Evolutionary conservation across 371 early-diverging fungal species (phyloP).

Genomic region (Apophysomyces elegans): DNA sequence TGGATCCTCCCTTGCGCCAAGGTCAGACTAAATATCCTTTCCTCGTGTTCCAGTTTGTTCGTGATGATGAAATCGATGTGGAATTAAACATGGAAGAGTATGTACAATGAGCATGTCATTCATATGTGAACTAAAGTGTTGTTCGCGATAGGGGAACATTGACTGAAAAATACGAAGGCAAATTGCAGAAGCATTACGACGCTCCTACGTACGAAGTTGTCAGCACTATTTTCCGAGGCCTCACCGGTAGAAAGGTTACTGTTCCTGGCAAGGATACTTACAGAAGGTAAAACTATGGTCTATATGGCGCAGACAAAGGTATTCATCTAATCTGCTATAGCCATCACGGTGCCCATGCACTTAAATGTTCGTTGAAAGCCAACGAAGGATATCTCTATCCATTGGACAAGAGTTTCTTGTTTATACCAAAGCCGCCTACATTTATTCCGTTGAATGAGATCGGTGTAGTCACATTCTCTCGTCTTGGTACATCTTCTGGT

Average conservation of each 20-base stretch:
- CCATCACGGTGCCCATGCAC: constrained; percentile 77
- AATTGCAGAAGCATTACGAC: constrained; percentile 87
- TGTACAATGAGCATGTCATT: constrained; percentile 16
- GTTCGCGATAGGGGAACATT: constrained; percentile 52
- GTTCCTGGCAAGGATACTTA: constrained; percentile 66
- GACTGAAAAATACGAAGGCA: constrained; percentile 74
- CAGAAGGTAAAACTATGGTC: constrained; percentile 30
- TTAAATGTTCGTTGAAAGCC: constrained; percentile 98
- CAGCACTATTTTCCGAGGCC: constrained; percentile 86
- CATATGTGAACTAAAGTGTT: background rate
- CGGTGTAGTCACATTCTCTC: constrained; percentile 89
- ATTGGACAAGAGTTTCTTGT: constrained; percentile 90
- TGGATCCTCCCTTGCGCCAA: constrained; percentile 98
- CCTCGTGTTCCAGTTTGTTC: constrained; percentile 94
- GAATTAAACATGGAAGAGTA: constrained; percentile 82
- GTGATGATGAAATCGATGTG: constrained; percentile 89
- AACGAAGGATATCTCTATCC: constrained; percentile 98
- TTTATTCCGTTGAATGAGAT: constrained; percentile 90
- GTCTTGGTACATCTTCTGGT: constrained; percentile 73
- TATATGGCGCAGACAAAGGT: background rate
- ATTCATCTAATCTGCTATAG: constrained; percentile 33
- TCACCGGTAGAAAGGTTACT: constrained; percentile 83
- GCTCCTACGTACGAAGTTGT: constrained; percentile 90
- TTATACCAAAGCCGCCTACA: constrained; percentile 96
- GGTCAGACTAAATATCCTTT: constrained; percentile 99